Evolutionary conservation across 2,329 filamentous ascomycete genomes (phyloP), one percentile per base, ranked within the genome.

Genomic region (Botrytis squamosa): DNA sequence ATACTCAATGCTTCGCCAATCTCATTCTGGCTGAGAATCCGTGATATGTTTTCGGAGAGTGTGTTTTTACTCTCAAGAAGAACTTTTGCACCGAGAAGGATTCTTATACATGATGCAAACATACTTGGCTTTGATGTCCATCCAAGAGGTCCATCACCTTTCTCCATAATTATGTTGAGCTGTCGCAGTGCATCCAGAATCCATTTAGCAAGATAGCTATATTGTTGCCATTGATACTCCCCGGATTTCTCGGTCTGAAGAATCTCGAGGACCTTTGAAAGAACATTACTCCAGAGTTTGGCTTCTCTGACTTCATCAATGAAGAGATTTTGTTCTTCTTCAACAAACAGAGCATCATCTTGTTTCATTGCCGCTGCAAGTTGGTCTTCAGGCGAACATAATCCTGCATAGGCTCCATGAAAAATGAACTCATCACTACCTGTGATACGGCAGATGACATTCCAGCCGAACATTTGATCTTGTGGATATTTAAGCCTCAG

Each of bases 321-420:
- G 81, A 93, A 98, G n/a, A 98, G 86, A 80, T 99, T 99, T 81
- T 97, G 94, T 81, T 97, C 95, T 83, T 99, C 96, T 73, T 94
- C 87, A 0, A 88, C 91, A 81, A 99, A 99, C 0, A 99, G 87
- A 5, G 90, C 86, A 75, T 90, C 88, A 79, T 93, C 88, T 77
- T 87, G 84, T 72, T 83, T 82, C 78, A 89, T 81, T 6, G 87
- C 86, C 14, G 80, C 75, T 4, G 79, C 75, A 33, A 91, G 83
- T 73, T 86, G 84, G 1, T 77, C 69, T 38, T 80, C 79, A 0
- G 84, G 83, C 0, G 83, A 69, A 8, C 77, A 60, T 79, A 81
- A 80, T 7, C 75, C n/a, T 4, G 57, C 57, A 38, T 46, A 33
- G 3, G 33, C 52, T 22, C 55, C 57, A 62, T 67, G 42, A 16